Conservation (phyloP, 1,284 basidiomycete species). For the Vanrija sp. region DNA sequence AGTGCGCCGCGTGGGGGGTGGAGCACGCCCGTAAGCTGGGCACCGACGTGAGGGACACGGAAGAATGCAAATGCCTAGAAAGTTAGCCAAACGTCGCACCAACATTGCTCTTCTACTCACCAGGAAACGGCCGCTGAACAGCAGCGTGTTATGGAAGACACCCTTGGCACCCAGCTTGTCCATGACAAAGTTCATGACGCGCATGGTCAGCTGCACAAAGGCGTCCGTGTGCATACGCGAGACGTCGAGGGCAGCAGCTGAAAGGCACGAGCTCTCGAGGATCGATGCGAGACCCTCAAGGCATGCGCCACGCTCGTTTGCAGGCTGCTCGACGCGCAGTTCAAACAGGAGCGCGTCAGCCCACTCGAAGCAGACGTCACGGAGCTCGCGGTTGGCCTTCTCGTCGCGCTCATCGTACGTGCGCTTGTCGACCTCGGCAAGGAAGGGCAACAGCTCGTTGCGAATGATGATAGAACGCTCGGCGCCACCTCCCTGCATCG, state of each 20-base stretch:
- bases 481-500: conserved; percentile 23
- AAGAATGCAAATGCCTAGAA: conserved; percentile 53
- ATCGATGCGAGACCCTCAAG: conserved; percentile 52
- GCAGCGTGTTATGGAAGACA: conserved; percentile 54
- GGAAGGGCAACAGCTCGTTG: conserved; percentile 36
- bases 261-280: conserved; percentile 50
- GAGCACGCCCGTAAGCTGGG: conserved; percentile 52
- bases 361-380: conserved; percentile 46
- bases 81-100: not conserved
- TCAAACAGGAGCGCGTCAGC: conserved; percentile 43
- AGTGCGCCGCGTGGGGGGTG: conserved; percentile 50
- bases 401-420: conserved; percentile 31
- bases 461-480: conserved; percentile 44
- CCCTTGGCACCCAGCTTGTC: conserved; percentile 54
- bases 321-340: conserved; percentile 46
- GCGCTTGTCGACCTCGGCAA: conserved; percentile 44
- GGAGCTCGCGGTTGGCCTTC: conserved; percentile 27
- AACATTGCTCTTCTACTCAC: conserved; percentile 21
- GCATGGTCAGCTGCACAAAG: conserved; percentile 48
- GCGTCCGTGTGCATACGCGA: conserved; percentile 35
- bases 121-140: conserved; percentile 52
- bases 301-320: conserved; percentile 52
- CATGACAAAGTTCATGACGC: conserved; percentile 52
- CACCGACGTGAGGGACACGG: conserved; percentile 52
- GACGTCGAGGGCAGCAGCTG: conserved; percentile 38